Conservation (phyloP, 2,329 filamentous ascomycete genomes). For the Colletotrichum australisinense region DNA sequence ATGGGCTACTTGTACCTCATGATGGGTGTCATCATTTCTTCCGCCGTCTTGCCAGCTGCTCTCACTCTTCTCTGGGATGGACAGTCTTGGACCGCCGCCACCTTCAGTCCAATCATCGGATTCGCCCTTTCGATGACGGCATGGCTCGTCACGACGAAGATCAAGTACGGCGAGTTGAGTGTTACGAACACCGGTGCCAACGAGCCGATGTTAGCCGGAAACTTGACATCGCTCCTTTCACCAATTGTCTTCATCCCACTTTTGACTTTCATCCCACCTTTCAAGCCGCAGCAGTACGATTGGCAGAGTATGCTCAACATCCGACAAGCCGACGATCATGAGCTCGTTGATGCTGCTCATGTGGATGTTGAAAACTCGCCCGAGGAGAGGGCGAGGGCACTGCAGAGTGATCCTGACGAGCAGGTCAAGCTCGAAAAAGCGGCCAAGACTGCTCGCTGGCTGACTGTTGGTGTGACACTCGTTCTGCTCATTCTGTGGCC, state of each 20-base stretch:
- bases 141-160: slow-evolving; percentile 82
- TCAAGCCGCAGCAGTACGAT: slow-evolving; percentile 74
- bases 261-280: slow-evolving; percentile 65
- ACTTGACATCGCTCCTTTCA: slow-evolving; percentile 80
- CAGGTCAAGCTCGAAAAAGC: slow-evolving; percentile 58
- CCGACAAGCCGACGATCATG: slow-evolving; percentile 77
- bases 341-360: slow-evolving; percentile 70
- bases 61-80: slow-evolving; percentile 80
- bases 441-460: slow-evolving; percentile 54
- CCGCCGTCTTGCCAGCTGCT: slow-evolving; percentile 80
- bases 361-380: slow-evolving; percentile 74
- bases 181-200: slow-evolving; percentile 81
- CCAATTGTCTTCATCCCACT: slow-evolving; percentile 77
- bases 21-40: slow-evolving; percentile 86
- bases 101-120: slow-evolving; percentile 75
- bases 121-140: slow-evolving; percentile 76
- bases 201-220: slow-evolving; percentile 83
- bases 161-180: slow-evolving; percentile 71
- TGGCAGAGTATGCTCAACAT: slow-evolving; percentile 82
- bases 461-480: slow-evolving; percentile 71
- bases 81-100: slow-evolving; percentile 70
- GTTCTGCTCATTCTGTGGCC: slow-evolving; percentile 49
- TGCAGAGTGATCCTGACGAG: slow-evolving; percentile 44
- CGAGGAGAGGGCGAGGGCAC: slow-evolving; percentile 50
- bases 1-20: slow-evolving; percentile 87